phyloP scores from a whole-genome alignment of 2,329 filamentous ascomycete genomes.

The Phoma sp. region DNA sequence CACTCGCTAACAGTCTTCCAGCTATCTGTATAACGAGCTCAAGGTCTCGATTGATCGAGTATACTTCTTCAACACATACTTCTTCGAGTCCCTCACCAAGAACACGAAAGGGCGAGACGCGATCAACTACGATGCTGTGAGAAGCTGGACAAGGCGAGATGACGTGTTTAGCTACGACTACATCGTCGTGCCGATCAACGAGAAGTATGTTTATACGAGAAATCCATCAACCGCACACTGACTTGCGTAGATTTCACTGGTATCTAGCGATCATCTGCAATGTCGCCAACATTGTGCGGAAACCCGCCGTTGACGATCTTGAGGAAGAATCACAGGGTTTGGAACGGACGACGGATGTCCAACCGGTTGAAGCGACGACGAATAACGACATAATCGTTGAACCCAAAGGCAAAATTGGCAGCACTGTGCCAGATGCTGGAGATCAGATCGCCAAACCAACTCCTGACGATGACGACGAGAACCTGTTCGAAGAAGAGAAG shows the following conservation, averaged over 20 bases:
- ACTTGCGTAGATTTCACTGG: conserved; percentile 69
- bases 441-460: background rate
- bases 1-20: conserved; percentile 7
- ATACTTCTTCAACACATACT: conserved; percentile 93
- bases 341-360: background rate
- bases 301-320: conserved; percentile 25
- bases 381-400: background rate
- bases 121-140: conserved; percentile 86
- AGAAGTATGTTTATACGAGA: conserved; percentile 55
- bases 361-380: background rate
- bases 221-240: background rate
- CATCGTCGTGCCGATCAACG: conserved; percentile 90
- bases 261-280: conserved; percentile 97
- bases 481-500: conserved; percentile 32
- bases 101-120: conserved; percentile 59
- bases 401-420: background rate
- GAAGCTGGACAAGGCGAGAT: conserved; percentile 84
- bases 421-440: background rate
- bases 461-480: conserved; percentile 19
- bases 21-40: conserved; percentile 47
- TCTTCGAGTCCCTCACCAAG: conserved; percentile 75
- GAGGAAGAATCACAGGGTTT: conserved; percentile 2
- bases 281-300: conserved; percentile 66
- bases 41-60: conserved; percentile 65
- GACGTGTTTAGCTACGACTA: conserved; percentile 89